These are phyloP conservation scores for Geotrichum australiense DNA, from an alignment of 1,139 yeast genomes.

Conservation along the genomic window DNA sequence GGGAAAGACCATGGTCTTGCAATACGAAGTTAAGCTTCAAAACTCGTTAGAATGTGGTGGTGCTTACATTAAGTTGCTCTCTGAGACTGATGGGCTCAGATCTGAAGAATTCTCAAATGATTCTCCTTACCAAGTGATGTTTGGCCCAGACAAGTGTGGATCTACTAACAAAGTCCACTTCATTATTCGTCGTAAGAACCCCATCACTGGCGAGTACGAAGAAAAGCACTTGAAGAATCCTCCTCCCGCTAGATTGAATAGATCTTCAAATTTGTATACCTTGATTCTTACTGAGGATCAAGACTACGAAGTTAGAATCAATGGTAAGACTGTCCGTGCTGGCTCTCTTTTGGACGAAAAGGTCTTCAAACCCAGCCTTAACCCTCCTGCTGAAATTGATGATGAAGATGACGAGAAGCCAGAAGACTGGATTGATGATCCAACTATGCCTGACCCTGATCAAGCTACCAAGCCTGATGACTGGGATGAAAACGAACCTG, in stretches of 20 bases:
- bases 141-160: constrained; percentile 94
- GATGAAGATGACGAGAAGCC: constrained; percentile 67
- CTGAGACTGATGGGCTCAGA: constrained; percentile 41
- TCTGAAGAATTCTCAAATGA: constrained; percentile 48
- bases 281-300: constrained; percentile 58
- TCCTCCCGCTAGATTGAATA: constrained; percentile 57
- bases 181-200: constrained; percentile 55
- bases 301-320: constrained; percentile 70
- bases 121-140: constrained; percentile 79
- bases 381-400: constrained; percentile 54
- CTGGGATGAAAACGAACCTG: constrained; percentile 67
- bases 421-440: constrained; percentile 69
- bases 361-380: constrained; percentile 53
- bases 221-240: constrained; percentile 65
- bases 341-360: constrained; percentile 56
- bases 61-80: constrained; percentile 70
- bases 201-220: constrained; percentile 48
- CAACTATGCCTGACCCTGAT: constrained; percentile 59
- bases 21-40: constrained; percentile 83
- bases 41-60: constrained; percentile 79
- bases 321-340: constrained; percentile 67
- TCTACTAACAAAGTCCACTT: constrained; percentile 71
- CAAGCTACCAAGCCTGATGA: constrained; percentile 62
- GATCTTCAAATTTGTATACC: constrained; percentile 61
- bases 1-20: constrained; percentile 65